Percentiles rank a stretch among this genome's conserved stretches.
Evolutionary conservation across 768 basidiomycete species (phyloP).

Genomic region (Hygrophoropsis aurantiaca): DNA sequence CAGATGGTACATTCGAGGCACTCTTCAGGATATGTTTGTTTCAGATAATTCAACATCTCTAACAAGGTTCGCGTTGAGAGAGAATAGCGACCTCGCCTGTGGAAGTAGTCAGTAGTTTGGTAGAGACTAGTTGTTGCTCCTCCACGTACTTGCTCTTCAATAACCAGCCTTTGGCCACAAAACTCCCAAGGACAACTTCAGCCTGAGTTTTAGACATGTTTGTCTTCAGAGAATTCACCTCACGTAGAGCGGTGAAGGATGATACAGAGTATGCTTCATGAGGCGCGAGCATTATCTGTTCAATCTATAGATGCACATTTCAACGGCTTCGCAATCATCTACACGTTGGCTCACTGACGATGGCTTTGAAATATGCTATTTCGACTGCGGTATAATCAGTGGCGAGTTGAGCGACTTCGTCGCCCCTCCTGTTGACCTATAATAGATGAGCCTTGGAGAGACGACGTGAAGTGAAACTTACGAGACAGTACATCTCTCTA

Average conservation of each 20-base stretch:
- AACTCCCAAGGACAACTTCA: constrained; percentile 69
- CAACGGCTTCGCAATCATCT: neutral
- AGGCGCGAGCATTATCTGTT: constrained; percentile 84
- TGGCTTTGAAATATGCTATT: constrained; percentile 80
- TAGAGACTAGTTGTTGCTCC: neutral
- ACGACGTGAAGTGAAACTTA: constrained; percentile 35
- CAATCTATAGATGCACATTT: constrained; percentile 53
- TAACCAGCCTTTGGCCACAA: constrained; percentile 83
- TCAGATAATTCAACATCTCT: constrained; percentile 75
- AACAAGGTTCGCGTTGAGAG: constrained; percentile 73
- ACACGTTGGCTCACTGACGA: constrained; percentile 48
- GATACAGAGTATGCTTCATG: constrained; percentile 73
- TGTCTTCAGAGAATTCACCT: constrained; percentile 56
- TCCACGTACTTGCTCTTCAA: constrained; percentile 66
- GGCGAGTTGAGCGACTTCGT: constrained; percentile 81
- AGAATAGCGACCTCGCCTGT: constrained; percentile 68
- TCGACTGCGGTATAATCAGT: constrained; percentile 79
- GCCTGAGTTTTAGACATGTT: constrained; percentile 77
- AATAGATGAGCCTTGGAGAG: neutral
- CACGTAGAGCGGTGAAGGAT: constrained; percentile 73
- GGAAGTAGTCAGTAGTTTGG: constrained; percentile 7
- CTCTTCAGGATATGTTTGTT: constrained; percentile 69
- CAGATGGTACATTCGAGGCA: constrained; percentile 74
- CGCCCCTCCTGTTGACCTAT: constrained; percentile 79
- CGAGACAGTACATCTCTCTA: constrained; percentile 65